Evolutionary conservation across 2,329 filamentous ascomycete genomes (phyloP), one percentile per base, ranked within the genome.

Genomic region (Pseudogymnoascus sp.): DNA sequence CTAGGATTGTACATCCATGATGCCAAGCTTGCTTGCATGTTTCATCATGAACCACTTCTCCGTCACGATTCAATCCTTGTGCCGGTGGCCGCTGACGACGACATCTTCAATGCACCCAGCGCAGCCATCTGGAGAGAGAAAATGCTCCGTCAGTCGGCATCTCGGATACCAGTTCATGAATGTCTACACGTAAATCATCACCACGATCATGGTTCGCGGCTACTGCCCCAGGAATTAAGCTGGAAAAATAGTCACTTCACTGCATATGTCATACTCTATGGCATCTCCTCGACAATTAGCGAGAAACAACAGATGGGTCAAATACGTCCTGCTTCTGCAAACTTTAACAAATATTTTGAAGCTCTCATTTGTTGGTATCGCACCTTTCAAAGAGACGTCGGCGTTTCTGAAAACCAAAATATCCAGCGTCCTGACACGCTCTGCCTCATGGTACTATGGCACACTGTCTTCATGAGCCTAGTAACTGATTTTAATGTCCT

Each of bases 1-100:
- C 72, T 81, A 14, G 80, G 79, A 0, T 71, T 84, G 4, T 82
- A 82, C 63, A 78, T 83, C 23, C 80, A 83, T 63, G 80, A 80
- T 0, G 76, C 83, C 3, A 70, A 80, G 63, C 35, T 65, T 8
- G 58, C 63, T 16, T 35, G 43, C 43, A 60, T 63, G 35, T 65
- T 61, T 35, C 62, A 65, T 40, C 63, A 65, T 35, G 63, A 63
- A 8, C 59, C 62, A 28, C 40, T 65, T 43, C 49, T 65, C 12
- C 62, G 63, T 11, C 62, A 65, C 33, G 58, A 61, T 41, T 21
- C 37, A n/a, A 60, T 62, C 11, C 25, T 6, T 5, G 16, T 43
- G 37, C 28, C 21, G n/a, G n/a, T 60, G 11, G 63, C 62, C 16
- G 45, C 63, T 16, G 58, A 63, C 23, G 61, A 63, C 28, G 63